These are phyloP conservation scores for Eucalyptus curtisii DNA, from an alignment of 345 rosid genomes.

Conservation along the genomic window DNA sequence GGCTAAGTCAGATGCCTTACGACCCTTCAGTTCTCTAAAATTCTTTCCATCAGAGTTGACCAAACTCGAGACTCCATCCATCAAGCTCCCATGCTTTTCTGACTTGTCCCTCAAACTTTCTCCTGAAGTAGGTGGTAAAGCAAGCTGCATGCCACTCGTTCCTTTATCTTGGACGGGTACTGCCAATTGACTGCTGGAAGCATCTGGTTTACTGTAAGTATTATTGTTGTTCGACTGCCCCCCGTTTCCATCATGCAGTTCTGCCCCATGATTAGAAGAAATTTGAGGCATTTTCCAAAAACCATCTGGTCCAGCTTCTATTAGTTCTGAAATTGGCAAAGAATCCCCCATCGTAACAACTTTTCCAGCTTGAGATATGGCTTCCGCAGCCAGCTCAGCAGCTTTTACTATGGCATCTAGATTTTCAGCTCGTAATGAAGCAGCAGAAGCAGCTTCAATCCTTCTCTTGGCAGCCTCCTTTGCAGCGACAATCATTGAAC, in stretches of 20 bases:
- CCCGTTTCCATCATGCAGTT: conserved; percentile 7
- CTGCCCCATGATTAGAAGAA: conserved; percentile 17
- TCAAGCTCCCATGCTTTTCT: conserved; percentile 24
- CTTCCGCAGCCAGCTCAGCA: conserved; percentile 93
- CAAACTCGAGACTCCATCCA: conserved; percentile 25
- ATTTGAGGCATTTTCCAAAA: conserved; percentile 47
- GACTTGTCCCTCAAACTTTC: conserved; percentile 15
- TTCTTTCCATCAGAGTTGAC: conserved; percentile 24
- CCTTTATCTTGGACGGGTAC: conserved; percentile 16
- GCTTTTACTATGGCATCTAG: conserved; percentile 85
- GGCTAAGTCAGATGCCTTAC: conserved; percentile 24
- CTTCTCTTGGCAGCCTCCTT: conserved; percentile 79
- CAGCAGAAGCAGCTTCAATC: conserved; percentile 85
- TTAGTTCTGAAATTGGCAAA: conserved; percentile 44
- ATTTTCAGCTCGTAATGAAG: conserved; percentile 89
- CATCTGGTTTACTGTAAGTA: conserved; percentile 2
- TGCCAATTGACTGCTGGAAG: conserved; percentile 9
- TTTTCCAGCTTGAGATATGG: conserved; percentile 90
- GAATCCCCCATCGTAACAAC: conserved; percentile 81
- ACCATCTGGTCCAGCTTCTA: conserved; percentile 66
- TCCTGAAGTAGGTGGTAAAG: conserved; percentile 12
- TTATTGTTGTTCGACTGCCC: conserved; percentile 1
- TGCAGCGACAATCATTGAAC: conserved; percentile 54
- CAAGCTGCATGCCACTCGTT: conserved; percentile 14
- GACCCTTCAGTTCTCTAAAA: conserved; percentile 26